These are phyloP conservation scores for Tricharina praecox DNA, from an alignment of 495 filamentous ascomycete genomes.

Conservation along the genomic window DNA sequence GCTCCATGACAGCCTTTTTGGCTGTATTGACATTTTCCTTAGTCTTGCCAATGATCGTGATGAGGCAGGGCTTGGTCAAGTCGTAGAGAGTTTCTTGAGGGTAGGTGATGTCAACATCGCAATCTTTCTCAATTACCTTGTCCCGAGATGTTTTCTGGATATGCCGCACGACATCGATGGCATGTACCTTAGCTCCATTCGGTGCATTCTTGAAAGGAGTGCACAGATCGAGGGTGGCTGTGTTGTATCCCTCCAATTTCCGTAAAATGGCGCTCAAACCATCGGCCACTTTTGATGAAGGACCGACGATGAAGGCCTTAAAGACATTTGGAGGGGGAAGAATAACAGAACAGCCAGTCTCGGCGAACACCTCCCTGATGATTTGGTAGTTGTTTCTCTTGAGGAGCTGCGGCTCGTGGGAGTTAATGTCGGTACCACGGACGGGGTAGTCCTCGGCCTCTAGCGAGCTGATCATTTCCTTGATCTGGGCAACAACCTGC, in stretches of 20 bases:
- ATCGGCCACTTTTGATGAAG: constrained; percentile 47
- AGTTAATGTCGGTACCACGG: neutral
- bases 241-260: neutral
- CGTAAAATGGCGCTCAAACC: constrained; percentile 53
- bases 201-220: constrained; percentile 58
- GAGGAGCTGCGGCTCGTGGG: constrained; percentile 42
- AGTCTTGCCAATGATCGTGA: constrained; percentile 16
- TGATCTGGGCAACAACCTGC: constrained; percentile 60
- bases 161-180: constrained; percentile 69
- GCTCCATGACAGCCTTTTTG: constrained; percentile 7
- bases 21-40: constrained; percentile 28
- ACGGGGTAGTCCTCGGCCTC: constrained; percentile 34
- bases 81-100: constrained; percentile 34
- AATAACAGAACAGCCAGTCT: constrained; percentile 81
- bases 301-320: constrained; percentile 68
- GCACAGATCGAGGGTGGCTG: constrained; percentile 50
- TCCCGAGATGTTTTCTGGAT: constrained; percentile 59
- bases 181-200: constrained; percentile 53
- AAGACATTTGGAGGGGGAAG: constrained; percentile 56
- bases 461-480: constrained; percentile 44
- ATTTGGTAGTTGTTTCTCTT: constrained; percentile 62
- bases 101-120: constrained; percentile 66
- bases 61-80: constrained; percentile 10
- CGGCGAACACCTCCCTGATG: constrained; percentile 65
- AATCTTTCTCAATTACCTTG: constrained; percentile 54